These are phyloP conservation scores for Zangia roseola DNA, from an alignment of 768 basidiomycete genomes.

Conservation along the genomic window DNA sequence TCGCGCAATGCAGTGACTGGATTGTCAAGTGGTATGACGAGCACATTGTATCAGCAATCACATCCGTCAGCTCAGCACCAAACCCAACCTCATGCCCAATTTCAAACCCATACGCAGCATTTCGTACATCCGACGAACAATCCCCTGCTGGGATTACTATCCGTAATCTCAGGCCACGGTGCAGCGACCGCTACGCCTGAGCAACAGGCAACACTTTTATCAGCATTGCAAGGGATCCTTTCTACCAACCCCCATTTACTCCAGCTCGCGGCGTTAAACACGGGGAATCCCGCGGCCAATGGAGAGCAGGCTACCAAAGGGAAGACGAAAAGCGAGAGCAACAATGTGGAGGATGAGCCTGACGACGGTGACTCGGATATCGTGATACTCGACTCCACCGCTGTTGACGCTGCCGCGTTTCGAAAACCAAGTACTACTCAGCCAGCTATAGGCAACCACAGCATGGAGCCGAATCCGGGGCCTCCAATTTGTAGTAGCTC, in stretches of 20 bases:
- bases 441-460: not conserved
- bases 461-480: conserved; percentile 19
- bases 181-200: conserved; percentile 10
- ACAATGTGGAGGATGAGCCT: conserved; percentile 1
- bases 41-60: conserved; percentile 1
- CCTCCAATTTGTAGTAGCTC: conserved; percentile 11
- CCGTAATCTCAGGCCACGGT: conserved; percentile 32
- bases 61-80: conserved; percentile 2
- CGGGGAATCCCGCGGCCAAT: not conserved
- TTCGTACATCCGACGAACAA: not conserved
- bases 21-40: not conserved
- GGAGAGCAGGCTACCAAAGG: not conserved
- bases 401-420: conserved; percentile 57
- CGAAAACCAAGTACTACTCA: conserved; percentile 31
- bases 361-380: conserved; percentile 51
- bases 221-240: conserved; percentile 52
- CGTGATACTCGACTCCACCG: conserved; percentile 68
- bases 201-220: conserved; percentile 43
- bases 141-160: conserved; percentile 30
- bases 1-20: conserved; percentile 4
- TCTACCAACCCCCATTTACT: conserved; percentile 21
- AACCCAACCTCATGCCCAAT: not conserved
- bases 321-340: not conserved
- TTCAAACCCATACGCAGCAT: conserved; percentile 1
- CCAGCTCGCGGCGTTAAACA: conserved; percentile 11